These are phyloP conservation scores for Silene conica DNA, from an alignment of 148 eudicot genomes.

Conservation along the genomic window DNA sequence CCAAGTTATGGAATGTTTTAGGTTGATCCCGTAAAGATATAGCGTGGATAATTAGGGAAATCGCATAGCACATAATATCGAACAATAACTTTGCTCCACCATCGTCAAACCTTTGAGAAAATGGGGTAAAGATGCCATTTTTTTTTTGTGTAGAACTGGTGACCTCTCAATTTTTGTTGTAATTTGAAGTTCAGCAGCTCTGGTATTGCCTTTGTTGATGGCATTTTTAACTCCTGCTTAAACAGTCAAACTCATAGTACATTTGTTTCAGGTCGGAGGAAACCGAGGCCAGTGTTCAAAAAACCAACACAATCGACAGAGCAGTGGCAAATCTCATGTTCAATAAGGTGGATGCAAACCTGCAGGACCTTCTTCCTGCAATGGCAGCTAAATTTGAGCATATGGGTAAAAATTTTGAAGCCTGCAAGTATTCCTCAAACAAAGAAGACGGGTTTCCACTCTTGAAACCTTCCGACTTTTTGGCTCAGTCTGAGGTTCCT, in stretches of 20 bases:
- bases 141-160: too few species aligned
- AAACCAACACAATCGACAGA: slow-evolving; percentile 65
- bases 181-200: neutral
- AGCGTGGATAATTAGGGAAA: too few species aligned
- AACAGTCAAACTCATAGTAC: neutral
- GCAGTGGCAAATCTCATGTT: slow-evolving; percentile 82
- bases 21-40: too few species aligned
- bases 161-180: too few species aligned
- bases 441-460: neutral
- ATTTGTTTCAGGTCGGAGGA: slow-evolving; percentile 38
- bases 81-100: too few species aligned
- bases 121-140: too few species aligned
- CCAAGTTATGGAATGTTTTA: too few species aligned
- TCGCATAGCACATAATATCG: too few species aligned
- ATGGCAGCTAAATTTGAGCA: slow-evolving; percentile 22
- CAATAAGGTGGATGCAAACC: slow-evolving; percentile 31
- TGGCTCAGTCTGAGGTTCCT: slow-evolving; percentile 48
- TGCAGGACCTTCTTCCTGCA: slow-evolving; percentile 25
- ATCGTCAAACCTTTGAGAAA: too few species aligned
- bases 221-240: neutral
- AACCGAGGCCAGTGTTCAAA: slow-evolving; percentile 32
- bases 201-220: neutral
- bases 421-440: slow-evolving; percentile 15
- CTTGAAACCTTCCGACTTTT: slow-evolving; percentile 7
- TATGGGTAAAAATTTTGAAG: slow-evolving; percentile 10